A percentile compares a stretch with the other conserved stretches of the same genome.
Evolutionary conservation across 768 basidiomycete genomes (phyloP).

Genomic region (Kwoniella dendrophila): DNA sequence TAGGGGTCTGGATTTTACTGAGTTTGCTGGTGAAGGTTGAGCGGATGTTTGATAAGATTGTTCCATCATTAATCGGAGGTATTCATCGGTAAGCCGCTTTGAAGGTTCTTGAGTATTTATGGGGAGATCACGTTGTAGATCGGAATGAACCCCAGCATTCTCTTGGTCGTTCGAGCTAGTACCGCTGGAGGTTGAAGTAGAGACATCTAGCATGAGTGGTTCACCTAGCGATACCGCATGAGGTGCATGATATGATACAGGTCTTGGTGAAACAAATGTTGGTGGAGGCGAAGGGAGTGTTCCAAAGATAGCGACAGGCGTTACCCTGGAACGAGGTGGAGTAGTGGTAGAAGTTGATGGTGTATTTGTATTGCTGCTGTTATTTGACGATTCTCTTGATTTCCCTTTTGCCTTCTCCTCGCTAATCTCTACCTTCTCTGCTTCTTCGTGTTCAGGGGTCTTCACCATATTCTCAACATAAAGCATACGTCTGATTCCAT

Average conservation of each 20-base stretch:
- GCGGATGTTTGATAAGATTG: slow-evolving; percentile 12
- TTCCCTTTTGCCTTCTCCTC: no score
- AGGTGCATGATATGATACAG: neutral
- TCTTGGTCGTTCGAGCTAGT: neutral
- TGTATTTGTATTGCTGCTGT: neutral
- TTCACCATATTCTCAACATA: slow-evolving; percentile 28
- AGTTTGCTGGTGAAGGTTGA: slow-evolving; percentile 8
- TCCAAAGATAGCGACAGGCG: neutral
- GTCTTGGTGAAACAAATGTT: no score
- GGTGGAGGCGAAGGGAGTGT: neutral
- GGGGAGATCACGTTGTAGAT: neutral
- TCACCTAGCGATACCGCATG: neutral
- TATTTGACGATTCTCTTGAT: neutral
- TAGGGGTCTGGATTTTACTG: slow-evolving; percentile 4
- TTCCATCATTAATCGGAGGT: no score
- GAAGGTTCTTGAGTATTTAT: neutral
- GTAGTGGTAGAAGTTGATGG: neutral
- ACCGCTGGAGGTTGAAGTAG: neutral
- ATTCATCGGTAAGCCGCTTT: neutral
- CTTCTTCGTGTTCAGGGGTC: neutral
- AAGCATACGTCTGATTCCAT: slow-evolving; percentile 16
- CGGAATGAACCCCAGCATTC: no score
- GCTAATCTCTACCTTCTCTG: neutral
- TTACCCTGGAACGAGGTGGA: neutral
- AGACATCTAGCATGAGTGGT: neutral